Conservation (phyloP, 768 basidiomycete genomes). For the Clitopilus passeckerianus region DNA sequence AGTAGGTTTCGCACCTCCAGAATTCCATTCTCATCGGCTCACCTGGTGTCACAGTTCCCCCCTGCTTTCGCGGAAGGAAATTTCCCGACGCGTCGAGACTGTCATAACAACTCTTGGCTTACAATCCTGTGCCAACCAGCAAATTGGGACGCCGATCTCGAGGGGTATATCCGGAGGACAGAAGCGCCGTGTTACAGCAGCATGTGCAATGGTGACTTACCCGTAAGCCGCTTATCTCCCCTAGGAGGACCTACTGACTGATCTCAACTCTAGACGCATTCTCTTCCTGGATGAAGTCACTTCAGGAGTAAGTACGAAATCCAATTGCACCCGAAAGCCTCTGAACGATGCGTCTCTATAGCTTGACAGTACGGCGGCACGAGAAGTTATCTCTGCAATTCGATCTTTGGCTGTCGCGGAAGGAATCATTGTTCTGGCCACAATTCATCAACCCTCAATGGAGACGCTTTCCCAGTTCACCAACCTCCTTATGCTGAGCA, state of each 20-base stretch:
- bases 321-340: background rate
- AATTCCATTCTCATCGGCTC: background rate
- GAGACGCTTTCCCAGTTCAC: constrained; percentile 60
- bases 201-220: constrained; percentile 53
- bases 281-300: constrained; percentile 63
- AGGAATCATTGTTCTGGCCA: constrained; percentile 54
- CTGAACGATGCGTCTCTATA: constrained; percentile 7
- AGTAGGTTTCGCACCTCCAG: constrained; percentile 22
- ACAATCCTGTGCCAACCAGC: constrained; percentile 39
- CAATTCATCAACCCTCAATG: constrained; percentile 67
- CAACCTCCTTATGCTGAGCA: constrained; percentile 49
- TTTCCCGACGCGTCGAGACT: constrained; percentile 35
- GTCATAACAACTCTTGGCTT: constrained; percentile 45
- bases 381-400: constrained; percentile 39
- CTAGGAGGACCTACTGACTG: background rate
- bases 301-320: constrained; percentile 34
- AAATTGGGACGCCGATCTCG: constrained; percentile 55
- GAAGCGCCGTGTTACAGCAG: constrained; percentile 55
- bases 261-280: constrained; percentile 30
- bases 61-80: constrained; percentile 26
- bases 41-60: constrained; percentile 22
- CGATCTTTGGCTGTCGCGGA: constrained; percentile 37
- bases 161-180: constrained; percentile 64
- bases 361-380: constrained; percentile 44
- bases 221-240: constrained; percentile 27